phyloP scores from a whole-genome alignment of 2,329 filamentous ascomycete genomes.

The Sporothrix luriei region DNA sequence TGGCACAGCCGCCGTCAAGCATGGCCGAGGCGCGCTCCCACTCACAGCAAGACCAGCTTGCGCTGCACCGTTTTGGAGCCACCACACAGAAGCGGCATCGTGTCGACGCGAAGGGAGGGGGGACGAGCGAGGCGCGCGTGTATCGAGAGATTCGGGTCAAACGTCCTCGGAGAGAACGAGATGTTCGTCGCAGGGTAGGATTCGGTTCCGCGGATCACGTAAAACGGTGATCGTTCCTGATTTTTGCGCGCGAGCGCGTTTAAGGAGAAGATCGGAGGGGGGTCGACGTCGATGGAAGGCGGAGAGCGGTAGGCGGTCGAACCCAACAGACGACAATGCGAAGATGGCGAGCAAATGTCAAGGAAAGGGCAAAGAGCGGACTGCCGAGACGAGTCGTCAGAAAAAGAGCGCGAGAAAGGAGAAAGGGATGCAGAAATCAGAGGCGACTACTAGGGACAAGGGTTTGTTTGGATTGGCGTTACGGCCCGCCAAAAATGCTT shows the following conservation, averaged over 20 bases:
- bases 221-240: constrained; percentile 8
- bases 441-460: constrained; percentile 11
- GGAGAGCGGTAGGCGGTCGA: neutral
- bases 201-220: constrained; percentile 12
- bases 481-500: constrained; percentile 2
- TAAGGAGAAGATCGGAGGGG: neutral
- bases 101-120: constrained; percentile 21
- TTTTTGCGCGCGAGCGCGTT: constrained; percentile 2
- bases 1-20: neutral
- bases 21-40: constrained; percentile 38
- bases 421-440: neutral
- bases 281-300: neutral
- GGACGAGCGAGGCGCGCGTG: neutral
- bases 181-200: constrained; percentile 17
- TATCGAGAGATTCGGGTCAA: constrained; percentile 1
- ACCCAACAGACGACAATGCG: neutral
- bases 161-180: neutral
- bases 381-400: neutral
- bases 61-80: constrained; percentile 85
- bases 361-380: too few species aligned
- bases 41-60: constrained; percentile 91
- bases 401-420: neutral
- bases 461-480: constrained; percentile 16
- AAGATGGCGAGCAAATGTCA: neutral
- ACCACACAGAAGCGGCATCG: constrained; percentile 61